Evolutionary conservation across 495 filamentous ascomycete genomes (phyloP), one percentile per base, ranked within the genome.

Genomic region (Penicillium robsamsonii): DNA sequence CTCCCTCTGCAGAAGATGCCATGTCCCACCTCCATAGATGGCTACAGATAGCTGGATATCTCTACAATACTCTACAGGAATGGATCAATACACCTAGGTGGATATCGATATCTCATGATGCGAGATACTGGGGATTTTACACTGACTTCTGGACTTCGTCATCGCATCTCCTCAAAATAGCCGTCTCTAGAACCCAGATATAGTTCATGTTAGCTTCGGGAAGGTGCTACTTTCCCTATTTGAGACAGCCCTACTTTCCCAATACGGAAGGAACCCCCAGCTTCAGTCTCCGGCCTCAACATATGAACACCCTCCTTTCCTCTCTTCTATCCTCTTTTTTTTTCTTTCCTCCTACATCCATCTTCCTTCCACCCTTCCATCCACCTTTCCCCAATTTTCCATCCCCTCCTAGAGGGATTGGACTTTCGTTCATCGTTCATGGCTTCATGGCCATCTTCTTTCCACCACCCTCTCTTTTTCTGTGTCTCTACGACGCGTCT

Each of bases 311-410:
- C 31, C 45, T 9, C 35, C 30, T 25, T 50, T 29, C 31, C 29
- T 31, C n/a, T 35, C 33, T 38, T n/a, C n/a, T n/a, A n/a, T 47
- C 6, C 33, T 20, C 38, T 44, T 50, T 13, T 30, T 17, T 50
- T 63, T 54, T 63, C 43, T 18, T 52, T 48, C 47, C 57, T 57
- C 45, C 42, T 46, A 44, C 42, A 37, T 37, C 18, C 1, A 18
- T 47, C n/a, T n/a, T n/a, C n/a, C 25, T 45, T 44, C 42, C 10
- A 41, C 24, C 11, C 18, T 25, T 38, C 22, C 35, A 18, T 46
- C 20, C 20, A 44, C 15, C 5, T 44, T 25, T 13, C 24, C 27
- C 27, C 24, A 15, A 45, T 27, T 4, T 45, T 27, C 6, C 24
- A 25, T 25, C 12, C 41, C 41, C 41, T 20, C 41, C 2, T 3